A percentile compares a stretch with the other conserved stretches of the same genome.
Conservation (phyloP, 1,284 basidiomycete genomes). For the Melampsora larici-populina region DNA sequence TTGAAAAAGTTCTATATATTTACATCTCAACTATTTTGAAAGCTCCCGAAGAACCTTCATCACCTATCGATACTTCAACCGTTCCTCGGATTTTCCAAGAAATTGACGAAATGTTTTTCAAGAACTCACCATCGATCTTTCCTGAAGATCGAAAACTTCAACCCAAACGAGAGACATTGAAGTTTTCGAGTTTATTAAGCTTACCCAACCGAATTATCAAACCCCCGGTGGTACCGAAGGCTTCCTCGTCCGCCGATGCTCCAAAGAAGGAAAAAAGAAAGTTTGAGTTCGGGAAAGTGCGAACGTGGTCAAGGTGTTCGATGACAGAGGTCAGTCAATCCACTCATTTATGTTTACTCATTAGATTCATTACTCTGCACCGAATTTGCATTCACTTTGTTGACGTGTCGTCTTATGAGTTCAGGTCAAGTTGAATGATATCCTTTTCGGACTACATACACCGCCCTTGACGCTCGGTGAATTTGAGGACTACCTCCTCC, state of each 20-base stretch:
- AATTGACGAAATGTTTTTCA: too few relatives aligned
- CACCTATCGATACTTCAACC: too few relatives aligned
- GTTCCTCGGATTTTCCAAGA: too few relatives aligned
- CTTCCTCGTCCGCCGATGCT: neutral
- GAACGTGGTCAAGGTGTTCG: neutral
- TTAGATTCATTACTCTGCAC: too few relatives aligned
- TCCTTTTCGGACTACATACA: conserved; percentile 15
- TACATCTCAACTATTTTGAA: too few relatives aligned
- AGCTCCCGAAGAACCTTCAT: too few relatives aligned
- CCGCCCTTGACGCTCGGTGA: conserved; percentile 26
- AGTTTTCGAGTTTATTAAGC: neutral
- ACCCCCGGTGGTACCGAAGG: neutral
- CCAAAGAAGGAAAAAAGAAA: neutral
- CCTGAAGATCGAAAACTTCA: neutral
- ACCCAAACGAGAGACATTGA: neutral
- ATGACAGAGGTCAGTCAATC: neutral
- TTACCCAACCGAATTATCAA: neutral
- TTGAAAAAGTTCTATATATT: too few relatives aligned
- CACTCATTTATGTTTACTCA: neutral
- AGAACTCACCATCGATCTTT: too few relatives aligned
- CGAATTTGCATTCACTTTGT: too few relatives aligned
- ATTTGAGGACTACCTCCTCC: conserved; percentile 27
- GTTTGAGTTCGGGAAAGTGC: neutral
- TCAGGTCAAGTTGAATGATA: conserved; percentile 25
- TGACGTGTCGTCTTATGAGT: neutral